Evolutionary conservation across 2,329 filamentous ascomycete genomes (phyloP).

Genomic region (Orbilia oligospora): DNA sequence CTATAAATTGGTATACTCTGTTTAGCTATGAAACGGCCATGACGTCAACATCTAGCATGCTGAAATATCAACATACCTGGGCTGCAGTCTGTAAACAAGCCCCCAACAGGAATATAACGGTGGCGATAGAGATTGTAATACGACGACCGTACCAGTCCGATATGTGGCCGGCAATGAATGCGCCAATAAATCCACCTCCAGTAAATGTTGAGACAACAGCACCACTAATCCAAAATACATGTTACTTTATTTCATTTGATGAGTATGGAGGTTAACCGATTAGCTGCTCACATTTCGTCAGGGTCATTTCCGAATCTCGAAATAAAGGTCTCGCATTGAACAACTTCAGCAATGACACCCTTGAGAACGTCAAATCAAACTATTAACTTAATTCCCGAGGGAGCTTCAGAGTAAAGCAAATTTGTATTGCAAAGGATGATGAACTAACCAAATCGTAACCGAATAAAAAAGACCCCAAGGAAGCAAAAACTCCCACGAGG

Average conservation of each 20-base stretch:
- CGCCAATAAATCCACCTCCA: constrained; percentile 80
- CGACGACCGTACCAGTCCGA: constrained; percentile 79
- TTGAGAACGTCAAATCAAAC: not conserved
- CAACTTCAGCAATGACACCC: constrained; percentile 66
- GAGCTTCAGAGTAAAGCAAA: not conserved
- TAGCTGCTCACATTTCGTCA: constrained; percentile 37
- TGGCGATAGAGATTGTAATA: constrained; percentile 80
- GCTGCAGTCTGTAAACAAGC: constrained; percentile 82
- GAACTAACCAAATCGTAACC: constrained; percentile 72
- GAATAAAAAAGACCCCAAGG: constrained; percentile 72
- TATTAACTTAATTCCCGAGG: not conserved
- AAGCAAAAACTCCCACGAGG: constrained; percentile 72
- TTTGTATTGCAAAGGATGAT: not conserved
- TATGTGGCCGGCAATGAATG: constrained; percentile 74
- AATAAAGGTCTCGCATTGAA: constrained; percentile 70
- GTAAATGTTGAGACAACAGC: constrained; percentile 85
- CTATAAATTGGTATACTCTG: not conserved
- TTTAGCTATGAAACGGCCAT: too few relatives aligned
- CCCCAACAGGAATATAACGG: constrained; percentile 79
- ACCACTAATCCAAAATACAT: constrained; percentile 69
- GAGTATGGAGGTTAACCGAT: not conserved
- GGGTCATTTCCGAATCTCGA: constrained; percentile 66
- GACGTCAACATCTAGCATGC: not conserved
- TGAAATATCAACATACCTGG: constrained; percentile 26
- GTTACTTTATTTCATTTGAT: not conserved